Conservation (phyloP, 352 stramenopile species). For the Phytophthora ramorum region DNA sequence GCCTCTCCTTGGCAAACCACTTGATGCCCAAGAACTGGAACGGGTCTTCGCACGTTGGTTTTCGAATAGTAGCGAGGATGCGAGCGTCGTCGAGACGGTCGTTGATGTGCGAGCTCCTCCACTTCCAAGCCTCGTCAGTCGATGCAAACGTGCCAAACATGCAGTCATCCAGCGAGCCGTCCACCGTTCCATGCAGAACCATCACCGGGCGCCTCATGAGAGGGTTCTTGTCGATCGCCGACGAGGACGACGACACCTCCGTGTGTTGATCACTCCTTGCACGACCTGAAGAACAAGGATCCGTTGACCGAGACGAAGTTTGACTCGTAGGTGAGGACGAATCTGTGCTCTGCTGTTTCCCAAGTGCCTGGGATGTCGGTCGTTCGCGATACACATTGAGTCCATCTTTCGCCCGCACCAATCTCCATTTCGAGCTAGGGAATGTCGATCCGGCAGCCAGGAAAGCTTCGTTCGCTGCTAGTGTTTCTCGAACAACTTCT, state of each 20-base stretch:
- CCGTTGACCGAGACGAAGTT: constrained; percentile 8
- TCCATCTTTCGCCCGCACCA: constrained; percentile 46
- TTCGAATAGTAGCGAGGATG: constrained; percentile 46
- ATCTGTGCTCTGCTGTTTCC: not conserved
- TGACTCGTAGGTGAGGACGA: constrained; percentile 6
- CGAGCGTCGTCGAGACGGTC: constrained; percentile 47
- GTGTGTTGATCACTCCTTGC: constrained; percentile 10
- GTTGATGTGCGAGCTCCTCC: constrained; percentile 53
- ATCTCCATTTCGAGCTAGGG: constrained; percentile 43
- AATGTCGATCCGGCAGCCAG: constrained; percentile 35
- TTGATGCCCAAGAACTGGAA: constrained; percentile 60
- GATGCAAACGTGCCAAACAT: constrained; percentile 52
- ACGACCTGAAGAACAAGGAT: constrained; percentile 4
- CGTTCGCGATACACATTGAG: constrained; percentile 40
- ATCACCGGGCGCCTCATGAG: constrained; percentile 40
- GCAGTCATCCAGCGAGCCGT: constrained; percentile 56
- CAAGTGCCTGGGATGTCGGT: not conserved
- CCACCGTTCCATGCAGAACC: constrained; percentile 46
- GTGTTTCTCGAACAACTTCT: constrained; percentile 47
- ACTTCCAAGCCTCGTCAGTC: constrained; percentile 46
- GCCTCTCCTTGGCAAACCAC: constrained; percentile 48
- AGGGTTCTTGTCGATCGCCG: constrained; percentile 17
- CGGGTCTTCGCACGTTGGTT: constrained; percentile 43
- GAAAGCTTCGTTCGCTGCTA: constrained; percentile 50
- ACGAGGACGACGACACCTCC: constrained; percentile 8